A percentile compares a stretch with the other conserved stretches of the same genome.
phyloP scores from a whole-genome alignment of 73 alveolate genomes.

The Paramecium bursaria region DNA sequence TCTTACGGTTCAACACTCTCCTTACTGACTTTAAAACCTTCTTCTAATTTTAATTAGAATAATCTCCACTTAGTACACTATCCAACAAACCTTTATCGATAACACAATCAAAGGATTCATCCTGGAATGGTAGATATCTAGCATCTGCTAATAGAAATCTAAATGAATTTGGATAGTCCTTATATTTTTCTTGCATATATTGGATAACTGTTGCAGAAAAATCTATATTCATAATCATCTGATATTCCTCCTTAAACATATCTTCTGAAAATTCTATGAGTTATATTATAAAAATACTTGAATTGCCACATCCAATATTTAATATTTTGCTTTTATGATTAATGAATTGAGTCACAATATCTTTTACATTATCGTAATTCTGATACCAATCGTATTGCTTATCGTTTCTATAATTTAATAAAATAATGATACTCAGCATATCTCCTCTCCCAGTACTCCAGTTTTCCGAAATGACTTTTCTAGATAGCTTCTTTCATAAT shows the following conservation, averaged over 20 bases:
- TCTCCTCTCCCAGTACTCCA: conserved; percentile 72
- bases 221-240: conserved; percentile 58
- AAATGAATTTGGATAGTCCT: conserved; percentile 45
- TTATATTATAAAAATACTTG: conserved; percentile 2
- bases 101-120: conserved; percentile 66
- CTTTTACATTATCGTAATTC: conserved; percentile 71
- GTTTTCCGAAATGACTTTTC: conserved; percentile 64
- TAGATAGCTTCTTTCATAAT: conserved; percentile 33
- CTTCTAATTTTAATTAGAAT: conserved; percentile 61
- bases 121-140: conserved; percentile 47
- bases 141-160: conserved; percentile 26
- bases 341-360: conserved; percentile 72
- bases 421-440: conserved; percentile 48
- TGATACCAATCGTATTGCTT: conserved; percentile 76
- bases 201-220: conserved; percentile 49
- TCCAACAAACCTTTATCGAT: conserved; percentile 67
- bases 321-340: conserved; percentile 53
- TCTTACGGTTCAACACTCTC: conserved; percentile 31
- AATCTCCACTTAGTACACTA: conserved; percentile 70
- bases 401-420: conserved; percentile 68
- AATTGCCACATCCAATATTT: conserved; percentile 70
- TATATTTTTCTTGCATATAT: conserved; percentile 45
- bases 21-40: conserved; percentile 50
- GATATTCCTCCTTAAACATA: conserved; percentile 67
- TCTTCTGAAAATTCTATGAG: conserved; percentile 41